Evolutionary conservation across 345 rosid genomes (phyloP).

Genomic region (Hibiscus mutabilis): DNA sequence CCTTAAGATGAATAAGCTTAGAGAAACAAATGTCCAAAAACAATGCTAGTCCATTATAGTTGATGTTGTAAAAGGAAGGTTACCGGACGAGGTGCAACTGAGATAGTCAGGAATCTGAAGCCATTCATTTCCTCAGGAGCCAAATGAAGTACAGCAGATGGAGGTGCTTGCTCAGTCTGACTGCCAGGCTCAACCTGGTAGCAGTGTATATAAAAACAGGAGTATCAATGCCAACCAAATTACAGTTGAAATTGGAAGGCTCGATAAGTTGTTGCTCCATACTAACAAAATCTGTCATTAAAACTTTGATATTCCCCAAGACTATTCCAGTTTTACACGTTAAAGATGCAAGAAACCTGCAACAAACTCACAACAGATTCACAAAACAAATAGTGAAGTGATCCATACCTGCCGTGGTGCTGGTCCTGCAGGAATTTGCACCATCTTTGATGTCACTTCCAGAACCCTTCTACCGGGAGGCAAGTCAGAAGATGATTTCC

Average conservation of each 20-base stretch:
- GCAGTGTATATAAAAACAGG: slow-evolving; percentile 10
- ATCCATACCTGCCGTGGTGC: slow-evolving; percentile 81
- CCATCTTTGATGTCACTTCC: slow-evolving; percentile 93
- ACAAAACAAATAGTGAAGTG: background rate
- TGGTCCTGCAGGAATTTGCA: slow-evolving; percentile 88
- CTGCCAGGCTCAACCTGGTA: slow-evolving; percentile 92
- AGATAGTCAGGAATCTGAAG: slow-evolving; percentile 86
- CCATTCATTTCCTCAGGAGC: slow-evolving; percentile 75
- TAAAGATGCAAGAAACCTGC: slow-evolving; percentile 8
- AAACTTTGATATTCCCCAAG: background rate
- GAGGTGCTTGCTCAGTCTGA: slow-evolving; percentile 99
- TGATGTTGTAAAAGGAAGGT: background rate
- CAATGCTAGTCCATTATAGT: background rate
- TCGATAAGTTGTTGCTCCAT: background rate
- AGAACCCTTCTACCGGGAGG: slow-evolving; percentile 52
- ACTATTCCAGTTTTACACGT: background rate
- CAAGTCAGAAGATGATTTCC: slow-evolving; percentile 36
- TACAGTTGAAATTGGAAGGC: background rate
- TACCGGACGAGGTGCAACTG: slow-evolving; percentile 96
- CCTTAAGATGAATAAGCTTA: background rate
- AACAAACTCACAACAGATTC: background rate
- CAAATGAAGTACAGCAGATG: slow-evolving; percentile 73
- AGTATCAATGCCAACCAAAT: slow-evolving; percentile 13
- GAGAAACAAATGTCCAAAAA: background rate
- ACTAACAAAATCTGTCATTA: slow-evolving; percentile 7